Base-by-base conservation (phyloP, 345 rosid species). In the Citrus glauca region DNA sequence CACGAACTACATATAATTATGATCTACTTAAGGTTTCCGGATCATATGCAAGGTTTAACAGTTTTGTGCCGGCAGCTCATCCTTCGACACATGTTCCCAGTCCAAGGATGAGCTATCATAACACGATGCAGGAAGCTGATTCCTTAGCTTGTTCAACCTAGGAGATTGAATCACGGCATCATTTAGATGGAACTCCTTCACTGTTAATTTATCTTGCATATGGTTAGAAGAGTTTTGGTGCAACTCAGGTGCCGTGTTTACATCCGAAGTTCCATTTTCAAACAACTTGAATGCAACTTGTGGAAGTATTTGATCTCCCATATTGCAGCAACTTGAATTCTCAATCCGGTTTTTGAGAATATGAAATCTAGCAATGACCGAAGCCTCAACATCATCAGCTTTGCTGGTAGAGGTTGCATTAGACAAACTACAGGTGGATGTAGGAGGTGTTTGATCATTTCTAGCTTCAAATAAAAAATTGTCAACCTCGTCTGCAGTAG, bases 71-170 rank as follows among this genome's bases (percentile, higher is more conserved):
- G 71, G 68, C 72, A 89, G 78, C 72, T 87, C 91, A 78, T 92
- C 93, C 81, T 83, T 86, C 77, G 80, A 75, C 45, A 93, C 89
- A 82, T 88, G 93, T 79, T 94, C 97, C 97, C 96, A 94, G 32
- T 92, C 97, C 1, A 91, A 89, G 62, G 90, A 77, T 55, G 84
- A 82, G 73, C 79, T 83, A 72, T 89, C 93, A 17, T 78, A 81
- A 77, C 84, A 71, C 1, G 82, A 53, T 40, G 84, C 78, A 42
- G 57, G 59, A 64, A 80, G 62, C 27, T 77, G 85, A 78, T 84
- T 85, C 45, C 72, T 81, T 0, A 48, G 33, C 75, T 32, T 42
- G 70, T 28, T 71, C 1, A 37, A 33, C 20, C 35, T 24, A 28
- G 27, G 75, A 64, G 82, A 50, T 27, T 66, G 79, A 19, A 37